Base-by-base conservation (phyloP, 169 alveolate genomes). In the Cryptosporidium ubiquitum region DNA sequence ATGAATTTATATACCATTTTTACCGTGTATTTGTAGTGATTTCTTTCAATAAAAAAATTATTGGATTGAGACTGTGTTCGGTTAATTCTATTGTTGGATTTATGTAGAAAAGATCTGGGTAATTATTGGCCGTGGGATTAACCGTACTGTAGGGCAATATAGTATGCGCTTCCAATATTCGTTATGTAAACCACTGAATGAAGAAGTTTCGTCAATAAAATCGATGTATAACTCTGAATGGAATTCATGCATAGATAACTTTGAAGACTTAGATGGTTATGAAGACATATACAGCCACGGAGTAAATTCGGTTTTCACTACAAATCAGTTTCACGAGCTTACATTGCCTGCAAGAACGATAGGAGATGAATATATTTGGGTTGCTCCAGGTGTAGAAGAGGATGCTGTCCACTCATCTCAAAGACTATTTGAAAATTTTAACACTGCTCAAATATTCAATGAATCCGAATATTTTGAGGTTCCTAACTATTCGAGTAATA, bases 361-460 rank as follows among this genome's bases (percentile, higher is more conserved):
- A 12, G 75, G 61, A 57, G 89, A 79, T 31, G 89, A 79, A 39
- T 60, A 79, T 64, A 40, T 79, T 40, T 79, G 89, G 89, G 23
- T 79, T 20, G 18, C 23, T 29, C 69, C 47, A n/a, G 89, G 42
- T 14, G 20, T 79, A 37, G 75, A 64, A 37, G 86, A 42, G 4
- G 37, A 39, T 20, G 35, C 23, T 31, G 26, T 71, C 5, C 68
- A 44, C 39, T 26, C 33, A 10, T 37, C 39, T 20, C 74, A 26
- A 18, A 47, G 55, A 58, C n/a, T 31, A 31, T 61, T 40, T 2
- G 71, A 37, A n/a, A 37, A 64, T 26, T 33, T 29, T 18, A 58
- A 16, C 6, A 14, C 44, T 26, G 5, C 66, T 16, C 74, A 61
- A 44, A 47, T 23, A 4, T 18, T 16, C 29, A 40, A 44, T 61